Evolutionary conservation across 306 rosid species (phyloP).

Genomic region (Argentina anserina): DNA sequence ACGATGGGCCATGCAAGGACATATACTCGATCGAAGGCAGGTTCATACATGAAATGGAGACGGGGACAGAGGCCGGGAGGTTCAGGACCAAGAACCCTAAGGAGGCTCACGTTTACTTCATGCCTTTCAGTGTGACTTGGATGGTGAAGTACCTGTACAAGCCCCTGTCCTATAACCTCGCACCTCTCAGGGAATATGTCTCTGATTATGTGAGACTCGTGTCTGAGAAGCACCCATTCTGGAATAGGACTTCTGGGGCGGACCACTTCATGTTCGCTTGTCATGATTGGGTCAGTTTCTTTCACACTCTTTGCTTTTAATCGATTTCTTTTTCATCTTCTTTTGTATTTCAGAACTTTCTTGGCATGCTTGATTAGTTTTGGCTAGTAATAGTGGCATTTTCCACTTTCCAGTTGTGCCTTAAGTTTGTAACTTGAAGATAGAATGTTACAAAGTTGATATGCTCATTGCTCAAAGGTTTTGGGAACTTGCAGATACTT

Average conservation of each 20-base stretch:
- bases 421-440: background rate
- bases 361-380: constrained; percentile 21
- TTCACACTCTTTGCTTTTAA: background rate
- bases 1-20: constrained; percentile 83
- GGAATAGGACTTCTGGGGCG: constrained; percentile 83
- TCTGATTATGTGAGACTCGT: constrained; percentile 62
- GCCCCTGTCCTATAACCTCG: constrained; percentile 28
- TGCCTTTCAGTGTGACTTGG: constrained; percentile 87
- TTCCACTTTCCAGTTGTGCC: background rate
- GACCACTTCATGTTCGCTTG: constrained; percentile 91
- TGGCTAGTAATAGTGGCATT: background rate
- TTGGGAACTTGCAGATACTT: background rate
- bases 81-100: constrained; percentile 57
- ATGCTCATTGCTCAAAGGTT: background rate
- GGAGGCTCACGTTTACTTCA: constrained; percentile 60
- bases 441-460: background rate
- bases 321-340: constrained; percentile 1
- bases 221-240: constrained; percentile 61
- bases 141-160: constrained; percentile 82
- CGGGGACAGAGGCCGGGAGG: constrained; percentile 28
- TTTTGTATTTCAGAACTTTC: constrained; percentile 17
- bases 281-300: constrained; percentile 80
- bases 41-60: constrained; percentile 77
- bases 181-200: constrained; percentile 52
- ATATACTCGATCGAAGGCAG: constrained; percentile 79